Base-by-base conservation (phyloP, 176 grass and related monocot genomes). In the Bonia amplexicaulis region DNA sequence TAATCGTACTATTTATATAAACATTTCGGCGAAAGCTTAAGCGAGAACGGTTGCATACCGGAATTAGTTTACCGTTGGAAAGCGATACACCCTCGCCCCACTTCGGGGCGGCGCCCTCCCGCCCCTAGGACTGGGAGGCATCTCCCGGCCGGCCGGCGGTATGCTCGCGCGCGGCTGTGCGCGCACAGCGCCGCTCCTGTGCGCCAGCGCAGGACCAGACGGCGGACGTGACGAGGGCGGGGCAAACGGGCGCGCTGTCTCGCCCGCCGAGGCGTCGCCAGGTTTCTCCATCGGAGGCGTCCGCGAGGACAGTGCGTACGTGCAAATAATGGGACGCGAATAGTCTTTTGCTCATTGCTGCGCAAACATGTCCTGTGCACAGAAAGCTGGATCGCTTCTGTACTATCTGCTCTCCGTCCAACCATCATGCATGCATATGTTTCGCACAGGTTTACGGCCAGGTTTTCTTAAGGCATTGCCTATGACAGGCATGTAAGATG, bases 261-360 rank as follows among this genome's bases (percentile, higher is more conserved):
- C 83, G 78, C 13, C 22, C 7, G 70, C 88, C 88, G 79, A 78
- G 79, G 84, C 84, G 48, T 71, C 25, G 55, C 84, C 88, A 78
- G 73, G 79, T 44, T 82, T 17, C 88, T 82, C 66, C 47, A 59
- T 82, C 71, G 14, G 78, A 37, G n/a, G 12, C 58, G 23, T 12
- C 2, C 44, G 27, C 27, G 20, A 45, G 60, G 77, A 7, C 77
- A 27, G 58, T 9, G 22, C 49, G 74, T 25, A 10, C 65, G 37
- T 48, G 37, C 75, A 33, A 20, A 73, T 70, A 73, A 29, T 85
- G 78, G 74, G 69, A 26, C 35, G 17, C 8, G 9, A 90, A 86
- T 4, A 82, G 84, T 90, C 19, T 54, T 53, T 40, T 54, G 64
- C 64, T 69, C 29, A 4, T 54, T 80, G 63, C 31, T 12, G 78